Evolutionary conservation across 176 grass and related monocot genomes (phyloP).

Genomic region (Pontederia crassipes): DNA sequence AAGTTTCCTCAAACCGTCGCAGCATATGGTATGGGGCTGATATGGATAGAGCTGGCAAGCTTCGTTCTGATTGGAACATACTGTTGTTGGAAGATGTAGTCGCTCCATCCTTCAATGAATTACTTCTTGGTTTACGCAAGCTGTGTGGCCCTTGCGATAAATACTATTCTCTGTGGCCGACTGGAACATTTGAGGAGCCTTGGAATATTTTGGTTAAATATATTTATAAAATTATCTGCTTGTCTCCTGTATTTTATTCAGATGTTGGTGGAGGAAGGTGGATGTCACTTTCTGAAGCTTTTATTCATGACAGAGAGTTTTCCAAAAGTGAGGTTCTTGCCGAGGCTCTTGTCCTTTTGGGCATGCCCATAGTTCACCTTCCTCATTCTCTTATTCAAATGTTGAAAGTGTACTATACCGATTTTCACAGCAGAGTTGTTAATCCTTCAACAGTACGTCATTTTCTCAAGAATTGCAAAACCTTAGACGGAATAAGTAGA

Average conservation of each 20-base stretch:
- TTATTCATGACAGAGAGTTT: conserved; percentile 69
- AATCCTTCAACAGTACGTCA: conserved; percentile 52
- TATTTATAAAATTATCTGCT: conserved; percentile 62
- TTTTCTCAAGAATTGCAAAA: conserved; percentile 49
- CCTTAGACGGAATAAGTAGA: conserved; percentile 36
- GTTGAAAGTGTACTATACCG: conserved; percentile 54
- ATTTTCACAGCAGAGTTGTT: conserved; percentile 38
- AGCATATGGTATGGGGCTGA: conserved; percentile 95
- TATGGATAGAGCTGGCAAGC: conserved; percentile 95
- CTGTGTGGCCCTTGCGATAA: conserved; percentile 32
- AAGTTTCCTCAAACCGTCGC: conserved; percentile 91
- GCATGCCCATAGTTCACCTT: conserved; percentile 54
- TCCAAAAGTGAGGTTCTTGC: conserved; percentile 54
- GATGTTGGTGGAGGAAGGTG: conserved; percentile 53
- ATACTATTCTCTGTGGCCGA: conserved; percentile 94
- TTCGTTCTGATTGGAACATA: conserved; percentile 95
- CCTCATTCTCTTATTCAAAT: conserved; percentile 43
- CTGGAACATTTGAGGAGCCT: conserved; percentile 72
- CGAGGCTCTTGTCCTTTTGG: conserved; percentile 57
- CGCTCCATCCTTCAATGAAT: conserved; percentile 68
- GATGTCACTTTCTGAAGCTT: conserved; percentile 63
- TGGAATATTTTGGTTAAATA: conserved; percentile 82
- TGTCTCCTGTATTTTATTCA: conserved; percentile 67
- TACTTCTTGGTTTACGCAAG: conserved; percentile 45
- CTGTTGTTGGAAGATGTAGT: conserved; percentile 73